A percentile compares a stretch with the other conserved stretches of the same genome.
Evolutionary conservation across 805 yeast species (phyloP).

Genomic region (Torulaspora franciscae): DNA sequence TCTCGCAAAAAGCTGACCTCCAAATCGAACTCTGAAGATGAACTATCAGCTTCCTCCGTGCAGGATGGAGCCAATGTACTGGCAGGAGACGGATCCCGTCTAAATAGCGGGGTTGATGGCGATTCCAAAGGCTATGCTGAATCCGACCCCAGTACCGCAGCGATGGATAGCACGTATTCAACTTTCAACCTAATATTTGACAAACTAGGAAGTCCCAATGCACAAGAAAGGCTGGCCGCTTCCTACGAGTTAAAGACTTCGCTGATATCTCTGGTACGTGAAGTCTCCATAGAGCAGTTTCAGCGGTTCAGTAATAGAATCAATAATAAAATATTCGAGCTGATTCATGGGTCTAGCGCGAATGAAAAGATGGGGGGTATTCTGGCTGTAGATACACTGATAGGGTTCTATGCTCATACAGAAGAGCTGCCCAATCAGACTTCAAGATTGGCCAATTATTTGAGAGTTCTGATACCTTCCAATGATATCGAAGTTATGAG

Average conservation of each 20-base stretch:
- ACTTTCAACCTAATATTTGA: conserved; percentile 38
- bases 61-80: conserved; percentile 18
- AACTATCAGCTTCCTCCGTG: conserved; percentile 21
- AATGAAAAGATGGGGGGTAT: conserved; percentile 83
- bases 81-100: conserved; percentile 17
- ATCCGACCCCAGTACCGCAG: conserved; percentile 20
- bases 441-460: conserved; percentile 84
- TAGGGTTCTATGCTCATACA: conserved; percentile 75
- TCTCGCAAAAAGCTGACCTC: conserved; percentile 25
- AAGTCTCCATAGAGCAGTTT: conserved; percentile 74
- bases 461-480: conserved; percentile 73
- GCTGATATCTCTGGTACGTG: conserved; percentile 69
- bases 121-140: conserved; percentile 22
- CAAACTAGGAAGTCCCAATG: conserved; percentile 35
- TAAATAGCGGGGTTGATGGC: conserved; percentile 13
- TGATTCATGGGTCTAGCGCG: conserved; percentile 69
- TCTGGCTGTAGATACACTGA: conserved; percentile 80
- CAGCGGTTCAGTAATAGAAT: conserved; percentile 78
- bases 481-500: conserved; percentile 81
- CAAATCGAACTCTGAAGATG: conserved; percentile 23
- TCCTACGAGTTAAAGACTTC: conserved; percentile 69
- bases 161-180: conserved; percentile 27
- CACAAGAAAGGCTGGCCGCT: conserved; percentile 42
- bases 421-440: conserved; percentile 86
- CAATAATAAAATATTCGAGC: conserved; percentile 80